phyloP scores from a whole-genome alignment of 331 rosid genomes.

The Quercus phellos region DNA sequence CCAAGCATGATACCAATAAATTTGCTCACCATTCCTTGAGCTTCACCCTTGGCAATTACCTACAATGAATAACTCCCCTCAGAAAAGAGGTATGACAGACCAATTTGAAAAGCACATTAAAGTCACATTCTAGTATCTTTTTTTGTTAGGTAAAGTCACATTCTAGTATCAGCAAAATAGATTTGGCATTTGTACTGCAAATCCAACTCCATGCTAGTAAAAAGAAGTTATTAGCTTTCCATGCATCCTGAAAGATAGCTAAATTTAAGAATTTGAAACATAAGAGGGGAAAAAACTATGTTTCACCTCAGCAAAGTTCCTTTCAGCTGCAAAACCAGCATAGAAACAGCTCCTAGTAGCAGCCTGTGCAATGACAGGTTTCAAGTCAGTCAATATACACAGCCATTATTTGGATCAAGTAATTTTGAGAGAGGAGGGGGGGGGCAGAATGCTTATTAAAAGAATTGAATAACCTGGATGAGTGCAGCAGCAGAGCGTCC shows the following conservation, averaged over 20 bases:
- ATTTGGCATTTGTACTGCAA: background rate
- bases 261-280: background rate
- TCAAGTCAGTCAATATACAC: constrained; percentile 7
- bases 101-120: background rate
- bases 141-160: background rate
- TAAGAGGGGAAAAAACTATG: constrained; percentile 12
- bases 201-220: background rate
- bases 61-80: constrained; percentile 26
- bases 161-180: background rate
- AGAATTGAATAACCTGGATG: constrained; percentile 31
- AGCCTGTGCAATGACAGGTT: constrained; percentile 56
- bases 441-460: too few relatives aligned
- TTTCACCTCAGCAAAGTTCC: constrained; percentile 96
- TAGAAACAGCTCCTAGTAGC: constrained; percentile 94
- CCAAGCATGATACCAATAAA: constrained; percentile 78
- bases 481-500: constrained; percentile 90
- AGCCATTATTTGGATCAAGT: background rate
- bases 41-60: constrained; percentile 99
- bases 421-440: background rate
- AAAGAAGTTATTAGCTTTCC: background rate
- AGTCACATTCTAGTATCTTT: background rate
- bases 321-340: constrained; percentile 98
- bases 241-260: background rate
- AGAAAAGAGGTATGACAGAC: background rate
- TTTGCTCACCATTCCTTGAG: constrained; percentile 98